Percentiles rank a stretch among this genome's conserved stretches.
These are phyloP conservation scores for Codiaeum variegatum DNA, from an alignment of 441 rosid genomes.

Conservation along the genomic window DNA sequence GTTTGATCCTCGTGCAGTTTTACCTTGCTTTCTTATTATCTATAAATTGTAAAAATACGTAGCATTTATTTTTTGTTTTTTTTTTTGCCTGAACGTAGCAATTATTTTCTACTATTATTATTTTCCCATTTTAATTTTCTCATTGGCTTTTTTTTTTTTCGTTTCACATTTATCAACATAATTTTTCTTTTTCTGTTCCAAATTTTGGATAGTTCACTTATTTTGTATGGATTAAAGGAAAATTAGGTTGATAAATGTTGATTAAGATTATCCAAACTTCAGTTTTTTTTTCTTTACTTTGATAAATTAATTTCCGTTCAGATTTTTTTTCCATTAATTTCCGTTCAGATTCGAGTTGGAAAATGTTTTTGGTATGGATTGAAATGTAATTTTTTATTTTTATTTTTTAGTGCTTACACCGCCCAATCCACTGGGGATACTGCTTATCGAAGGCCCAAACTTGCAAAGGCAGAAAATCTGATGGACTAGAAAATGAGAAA, in stretches of 20 bases:
- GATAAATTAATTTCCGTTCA: not conserved
- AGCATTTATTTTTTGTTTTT: slow-evolving; percentile 11
- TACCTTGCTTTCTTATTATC: slow-evolving; percentile 89
- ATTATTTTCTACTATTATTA: not conserved
- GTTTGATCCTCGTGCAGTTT: slow-evolving; percentile 76
- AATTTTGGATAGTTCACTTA: not conserved
- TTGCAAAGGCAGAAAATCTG: too few species aligned
- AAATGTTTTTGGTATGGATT: too few species aligned
- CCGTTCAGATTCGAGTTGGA: too few species aligned
- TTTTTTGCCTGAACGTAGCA: too few species aligned
- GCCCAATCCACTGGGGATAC: too few species aligned
- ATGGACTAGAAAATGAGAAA: too few species aligned
- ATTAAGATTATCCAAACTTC: not conserved
- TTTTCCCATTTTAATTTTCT: slow-evolving; percentile 4
- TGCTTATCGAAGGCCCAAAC: too few species aligned
- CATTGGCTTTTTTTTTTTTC: not conserved
- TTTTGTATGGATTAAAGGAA: slow-evolving; percentile 8
- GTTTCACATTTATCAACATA: slow-evolving; percentile 45
- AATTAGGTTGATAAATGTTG: slow-evolving; percentile 39
- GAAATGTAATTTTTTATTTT: too few species aligned
- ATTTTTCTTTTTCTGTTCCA: slow-evolving; percentile 9
- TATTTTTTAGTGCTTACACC: too few species aligned
- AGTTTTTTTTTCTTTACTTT: too few species aligned
- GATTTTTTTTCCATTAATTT: too few species aligned
- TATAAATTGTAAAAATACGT: slow-evolving; percentile 63